Evolutionary conservation across 805 yeast species (phyloP), one percentile per base, ranked within the genome.

Genomic region (Lipomyces orientalis): DNA sequence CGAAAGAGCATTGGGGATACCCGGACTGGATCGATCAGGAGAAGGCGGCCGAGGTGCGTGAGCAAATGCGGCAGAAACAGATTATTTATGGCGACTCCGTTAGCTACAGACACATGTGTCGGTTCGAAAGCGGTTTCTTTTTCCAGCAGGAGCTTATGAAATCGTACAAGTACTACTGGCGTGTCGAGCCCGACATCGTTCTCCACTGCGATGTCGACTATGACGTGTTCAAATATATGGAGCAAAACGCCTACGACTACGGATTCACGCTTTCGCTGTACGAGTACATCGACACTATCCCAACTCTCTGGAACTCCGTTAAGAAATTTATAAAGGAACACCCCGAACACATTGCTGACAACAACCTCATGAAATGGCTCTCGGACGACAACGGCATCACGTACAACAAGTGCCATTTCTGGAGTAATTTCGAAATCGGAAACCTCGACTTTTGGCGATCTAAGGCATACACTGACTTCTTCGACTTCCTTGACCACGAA

Each of bases 91-190:
- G 96, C 64, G 89, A 83, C 65, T 83, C 89, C 14, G 88, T 85
- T 69, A 83, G 93, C 19, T 92, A 91, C 80, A 87, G 97, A 76
- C 94, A 90, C 79, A 90, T 93, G 97, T 92, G 97, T 79, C 85
- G 97, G 72, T 92, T 85, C 79, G 93, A 90, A 78, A 86, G 93
- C 19, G 97, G 97, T 0, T 89, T 89, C 77, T 90, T 91, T 81
- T 91, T 87, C 85, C 83, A 89, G 77, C 91, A 90, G 76, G 86
- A 85, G 61, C 79, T 87, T 60, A 75, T 92, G 78, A 80, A 82
- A 67, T 85, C 87, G 33, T 93, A 88, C 83, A 90, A 89, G 75
- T 92, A 89, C 85, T 91, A 91, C 83, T 93, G 97, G 97, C 87
- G 97, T 79, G 93, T 93, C 49, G 97, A 93, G 80, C 97, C 97